Percentiles rank a stretch among this genome's conserved stretches.
phyloP scores from a whole-genome alignment of 345 rosid species.

The Gossypioides kirkii region DNA sequence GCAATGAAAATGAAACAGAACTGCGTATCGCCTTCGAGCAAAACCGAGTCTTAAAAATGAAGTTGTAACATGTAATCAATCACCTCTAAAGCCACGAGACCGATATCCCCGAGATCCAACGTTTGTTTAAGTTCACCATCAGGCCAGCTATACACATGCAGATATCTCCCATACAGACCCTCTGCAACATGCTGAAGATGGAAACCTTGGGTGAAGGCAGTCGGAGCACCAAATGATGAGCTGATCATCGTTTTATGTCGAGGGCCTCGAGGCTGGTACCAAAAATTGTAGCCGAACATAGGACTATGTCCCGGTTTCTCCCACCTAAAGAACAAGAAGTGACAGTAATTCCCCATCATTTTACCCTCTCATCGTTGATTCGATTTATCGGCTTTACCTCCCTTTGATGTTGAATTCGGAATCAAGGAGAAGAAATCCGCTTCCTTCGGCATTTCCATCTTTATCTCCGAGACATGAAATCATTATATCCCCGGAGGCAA shows the following conservation, averaged over 20 bases:
- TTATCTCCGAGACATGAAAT: slow-evolving; percentile 82
- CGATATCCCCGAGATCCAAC: slow-evolving; percentile 74
- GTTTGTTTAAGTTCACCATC: slow-evolving; percentile 82
- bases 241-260: slow-evolving; percentile 89
- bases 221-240: slow-evolving; percentile 92
- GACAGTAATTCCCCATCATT: not conserved
- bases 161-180: slow-evolving; percentile 80
- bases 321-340: slow-evolving; percentile 46
- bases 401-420: slow-evolving; percentile 78
- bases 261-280: slow-evolving; percentile 99
- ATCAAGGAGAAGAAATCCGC: slow-evolving; percentile 86
- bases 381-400: slow-evolving; percentile 30
- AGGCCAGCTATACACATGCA: slow-evolving; percentile 81
- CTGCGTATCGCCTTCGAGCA: not conserved
- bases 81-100: slow-evolving; percentile 79
- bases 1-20: slow-evolving; percentile 15
- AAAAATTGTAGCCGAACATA: slow-evolving; percentile 71
- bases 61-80: not conserved
- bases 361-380: not conserved
- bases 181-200: slow-evolving; percentile 67
- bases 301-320: slow-evolving; percentile 83
- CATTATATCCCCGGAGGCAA: slow-evolving; percentile 78
- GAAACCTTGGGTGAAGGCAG: slow-evolving; percentile 76
- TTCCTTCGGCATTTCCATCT: slow-evolving; percentile 84
- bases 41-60: not conserved